Conservation (phyloP, 164 flowering plant genomes). For the Aristolochia fimbriata region DNA sequence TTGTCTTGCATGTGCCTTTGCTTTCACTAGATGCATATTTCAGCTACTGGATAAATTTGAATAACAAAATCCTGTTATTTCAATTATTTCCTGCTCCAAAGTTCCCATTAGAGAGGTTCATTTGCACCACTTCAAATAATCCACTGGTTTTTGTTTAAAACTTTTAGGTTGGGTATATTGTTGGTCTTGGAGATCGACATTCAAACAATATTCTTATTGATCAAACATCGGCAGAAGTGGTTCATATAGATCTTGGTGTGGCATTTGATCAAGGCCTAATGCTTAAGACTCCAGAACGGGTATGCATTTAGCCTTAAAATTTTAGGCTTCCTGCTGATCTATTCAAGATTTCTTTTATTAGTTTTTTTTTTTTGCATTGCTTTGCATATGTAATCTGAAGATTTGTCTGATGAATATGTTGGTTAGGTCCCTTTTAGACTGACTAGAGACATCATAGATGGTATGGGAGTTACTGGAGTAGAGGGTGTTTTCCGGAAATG, state of each 20-base stretch:
- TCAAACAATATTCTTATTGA: constrained; percentile 91
- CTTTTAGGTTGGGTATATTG: constrained; percentile 94
- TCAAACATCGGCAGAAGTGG: constrained; percentile 93
- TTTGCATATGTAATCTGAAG: too few relatives aligned
- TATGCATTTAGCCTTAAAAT: constrained; percentile 13
- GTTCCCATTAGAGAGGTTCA: too few relatives aligned
- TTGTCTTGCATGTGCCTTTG: too few relatives aligned
- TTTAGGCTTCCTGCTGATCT: neutral
- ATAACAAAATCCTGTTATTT: too few relatives aligned
- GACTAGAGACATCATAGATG: constrained; percentile 93
- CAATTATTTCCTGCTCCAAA: too few relatives aligned
- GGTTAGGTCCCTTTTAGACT: constrained; percentile 92
- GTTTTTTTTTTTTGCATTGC: too few relatives aligned
- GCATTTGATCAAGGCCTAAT: constrained; percentile 99
- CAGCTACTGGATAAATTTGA: too few relatives aligned
- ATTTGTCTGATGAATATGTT: neutral
- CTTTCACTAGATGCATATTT: too few relatives aligned
- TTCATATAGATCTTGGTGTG: constrained; percentile 98
- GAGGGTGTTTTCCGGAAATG: constrained; percentile 96
- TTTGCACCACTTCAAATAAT: neutral
- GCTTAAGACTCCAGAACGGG: constrained; percentile 99
- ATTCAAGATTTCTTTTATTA: too few relatives aligned
- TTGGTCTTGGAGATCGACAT: constrained; percentile 97
- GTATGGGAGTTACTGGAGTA: constrained; percentile 96
- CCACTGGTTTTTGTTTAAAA: neutral